Evolutionary conservation across 805 yeast genomes (phyloP).

Genomic region (Candida caryicola): DNA sequence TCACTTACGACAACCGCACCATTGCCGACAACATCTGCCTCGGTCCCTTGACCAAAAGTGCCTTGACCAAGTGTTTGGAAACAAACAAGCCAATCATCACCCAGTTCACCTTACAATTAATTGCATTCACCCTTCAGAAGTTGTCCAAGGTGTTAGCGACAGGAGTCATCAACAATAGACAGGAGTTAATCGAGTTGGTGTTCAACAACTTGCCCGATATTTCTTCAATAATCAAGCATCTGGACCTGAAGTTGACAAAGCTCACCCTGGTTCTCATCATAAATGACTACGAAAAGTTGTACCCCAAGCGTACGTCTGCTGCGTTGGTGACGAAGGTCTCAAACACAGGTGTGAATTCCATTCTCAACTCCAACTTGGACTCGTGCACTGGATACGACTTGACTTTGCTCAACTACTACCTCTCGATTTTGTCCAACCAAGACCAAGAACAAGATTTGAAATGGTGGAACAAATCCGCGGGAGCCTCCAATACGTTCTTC

Average conservation of each 20-base stretch:
- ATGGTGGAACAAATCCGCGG: slow-evolving; percentile 68
- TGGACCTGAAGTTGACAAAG: slow-evolving; percentile 40
- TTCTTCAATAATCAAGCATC: slow-evolving; percentile 37
- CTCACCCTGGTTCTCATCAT: slow-evolving; percentile 47
- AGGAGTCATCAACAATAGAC: slow-evolving; percentile 16
- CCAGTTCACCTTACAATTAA: slow-evolving; percentile 62
- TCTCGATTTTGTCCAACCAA: slow-evolving; percentile 55
- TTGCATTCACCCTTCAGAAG: slow-evolving; percentile 54
- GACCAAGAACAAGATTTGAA: slow-evolving; percentile 44
- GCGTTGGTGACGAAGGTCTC: slow-evolving; percentile 17
- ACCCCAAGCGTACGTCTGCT: slow-evolving; percentile 25
- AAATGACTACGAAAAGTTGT: slow-evolving; percentile 36
- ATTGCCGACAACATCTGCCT: slow-evolving; percentile 64
- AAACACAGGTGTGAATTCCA: slow-evolving; percentile 15
- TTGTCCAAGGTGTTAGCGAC: slow-evolving; percentile 36
- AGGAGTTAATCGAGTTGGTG: slow-evolving; percentile 26
- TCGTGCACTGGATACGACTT: slow-evolving; percentile 49
- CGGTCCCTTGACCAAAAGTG: slow-evolving; percentile 53
- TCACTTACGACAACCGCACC: slow-evolving; percentile 27
- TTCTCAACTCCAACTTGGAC: slow-evolving; percentile 12
- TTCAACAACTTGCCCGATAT: slow-evolving; percentile 49
- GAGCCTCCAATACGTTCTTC: slow-evolving; percentile 52
- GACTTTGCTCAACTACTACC: slow-evolving; percentile 53
- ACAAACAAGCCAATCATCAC: slow-evolving; percentile 48
- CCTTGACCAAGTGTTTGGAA: slow-evolving; percentile 56